These are phyloP conservation scores for Salix exigua DNA, from an alignment of 345 rosid genomes.

Conservation along the genomic window DNA sequence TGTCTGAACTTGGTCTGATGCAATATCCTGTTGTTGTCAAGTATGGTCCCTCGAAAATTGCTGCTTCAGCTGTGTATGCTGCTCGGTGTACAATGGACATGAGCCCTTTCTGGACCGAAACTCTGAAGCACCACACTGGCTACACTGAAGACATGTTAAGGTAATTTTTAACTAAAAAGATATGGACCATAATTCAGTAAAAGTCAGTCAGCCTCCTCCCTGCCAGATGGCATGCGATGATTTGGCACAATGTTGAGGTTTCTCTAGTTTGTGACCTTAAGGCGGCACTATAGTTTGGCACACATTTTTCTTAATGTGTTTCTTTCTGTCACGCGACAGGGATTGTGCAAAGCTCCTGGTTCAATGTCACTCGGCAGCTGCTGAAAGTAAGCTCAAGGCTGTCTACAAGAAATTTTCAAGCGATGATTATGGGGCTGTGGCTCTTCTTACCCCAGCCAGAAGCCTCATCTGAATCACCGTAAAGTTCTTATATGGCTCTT, in stretches of 20 bases:
- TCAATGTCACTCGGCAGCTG: slow-evolving; percentile 46
- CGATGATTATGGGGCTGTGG: slow-evolving; percentile 52
- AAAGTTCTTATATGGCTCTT: slow-evolving; percentile 35
- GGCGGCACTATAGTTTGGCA: background rate
- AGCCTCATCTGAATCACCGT: slow-evolving; percentile 20
- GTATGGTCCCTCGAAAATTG: slow-evolving; percentile 62
- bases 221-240: background rate
- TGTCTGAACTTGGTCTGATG: slow-evolving; percentile 73
- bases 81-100: slow-evolving; percentile 64
- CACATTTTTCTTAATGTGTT: background rate
- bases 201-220: background rate
- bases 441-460: slow-evolving; percentile 58
- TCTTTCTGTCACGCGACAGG: slow-evolving; percentile 28
- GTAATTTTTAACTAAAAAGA: slow-evolving; percentile 26
- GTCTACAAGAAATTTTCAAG: slow-evolving; percentile 57
- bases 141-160: slow-evolving; percentile 55
- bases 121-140: slow-evolving; percentile 66
- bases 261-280: background rate
- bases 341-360: slow-evolving; percentile 66
- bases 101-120: slow-evolving; percentile 70
- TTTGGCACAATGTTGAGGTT: background rate
- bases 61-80: slow-evolving; percentile 92
- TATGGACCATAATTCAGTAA: background rate
- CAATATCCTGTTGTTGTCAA: slow-evolving; percentile 43
- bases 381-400: slow-evolving; percentile 63